Percentiles rank a stretch among this genome's conserved stretches.
Conservation (phyloP, 1,139 yeast species). For the Maudiozyma humilis region DNA sequence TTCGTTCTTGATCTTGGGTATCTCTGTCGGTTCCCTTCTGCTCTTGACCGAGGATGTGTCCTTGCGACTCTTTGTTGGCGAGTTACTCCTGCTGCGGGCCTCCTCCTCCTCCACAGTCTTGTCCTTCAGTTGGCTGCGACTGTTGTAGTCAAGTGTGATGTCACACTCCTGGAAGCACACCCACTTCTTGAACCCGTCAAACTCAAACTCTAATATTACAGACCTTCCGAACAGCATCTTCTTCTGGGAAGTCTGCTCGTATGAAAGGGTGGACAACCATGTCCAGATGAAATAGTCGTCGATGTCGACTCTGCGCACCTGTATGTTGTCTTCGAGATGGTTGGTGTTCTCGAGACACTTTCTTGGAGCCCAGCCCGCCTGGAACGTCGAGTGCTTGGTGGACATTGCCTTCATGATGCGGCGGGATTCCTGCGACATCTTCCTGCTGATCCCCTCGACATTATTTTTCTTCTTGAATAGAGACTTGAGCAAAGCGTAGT, state of each 20-base stretch:
- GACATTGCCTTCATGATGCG: slow-evolving; percentile 56
- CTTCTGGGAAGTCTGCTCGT: slow-evolving; percentile 60
- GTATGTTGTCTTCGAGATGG: slow-evolving; percentile 25
- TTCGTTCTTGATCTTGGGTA: slow-evolving; percentile 11
- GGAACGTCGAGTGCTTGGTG: slow-evolving; percentile 38
- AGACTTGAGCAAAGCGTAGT: slow-evolving; percentile 65
- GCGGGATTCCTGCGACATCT: slow-evolving; percentile 66
- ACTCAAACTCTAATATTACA: slow-evolving; percentile 58
- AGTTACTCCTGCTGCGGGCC: slow-evolving; percentile 2
- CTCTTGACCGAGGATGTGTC: neutral
- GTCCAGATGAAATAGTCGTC: slow-evolving; percentile 90
- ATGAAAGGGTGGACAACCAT: slow-evolving; percentile 72
- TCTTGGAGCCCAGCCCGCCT: slow-evolving; percentile 34
- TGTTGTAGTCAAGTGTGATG: slow-evolving; percentile 35
- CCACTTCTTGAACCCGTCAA: slow-evolving; percentile 79
- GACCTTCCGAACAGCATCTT: slow-evolving; percentile 74
- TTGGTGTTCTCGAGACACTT: slow-evolving; percentile 10
- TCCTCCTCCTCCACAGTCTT: slow-evolving; percentile 4
- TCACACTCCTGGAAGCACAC: slow-evolving; percentile 66
- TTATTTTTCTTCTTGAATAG: slow-evolving; percentile 50
- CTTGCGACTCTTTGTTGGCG: slow-evolving; percentile 5
- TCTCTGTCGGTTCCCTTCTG: slow-evolving; percentile 2
- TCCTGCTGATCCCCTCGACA: slow-evolving; percentile 48
- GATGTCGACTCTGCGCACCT: slow-evolving; percentile 57
- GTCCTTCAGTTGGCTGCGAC: slow-evolving; percentile 20